phyloP scores from a whole-genome alignment of 805 yeast genomes.

The Saccharomycopsis capsularis region DNA sequence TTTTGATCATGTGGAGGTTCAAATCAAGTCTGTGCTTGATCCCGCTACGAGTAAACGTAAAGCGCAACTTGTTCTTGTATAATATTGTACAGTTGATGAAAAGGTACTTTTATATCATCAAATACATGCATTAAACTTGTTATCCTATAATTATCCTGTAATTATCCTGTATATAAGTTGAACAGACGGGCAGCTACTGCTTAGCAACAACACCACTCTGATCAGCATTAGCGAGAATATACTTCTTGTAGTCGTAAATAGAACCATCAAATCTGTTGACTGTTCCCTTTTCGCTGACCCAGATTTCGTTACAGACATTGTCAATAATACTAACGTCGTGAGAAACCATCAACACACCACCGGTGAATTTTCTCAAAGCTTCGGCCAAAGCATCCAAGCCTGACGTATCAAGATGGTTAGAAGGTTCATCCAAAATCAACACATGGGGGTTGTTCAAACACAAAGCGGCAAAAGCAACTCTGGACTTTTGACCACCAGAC shows the following conservation, averaged over 20 bases:
- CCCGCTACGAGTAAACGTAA: conserved; percentile 88
- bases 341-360: conserved; percentile 96
- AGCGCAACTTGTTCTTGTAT: conserved; percentile 58
- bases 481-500: conserved; percentile 97
- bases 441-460: conserved; percentile 89
- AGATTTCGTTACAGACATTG: conserved; percentile 84
- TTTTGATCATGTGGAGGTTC: conserved; percentile 81
- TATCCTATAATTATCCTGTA: background rate
- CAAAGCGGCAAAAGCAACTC: conserved; percentile 96
- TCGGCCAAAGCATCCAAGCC: conserved; percentile 94
- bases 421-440: conserved; percentile 91
- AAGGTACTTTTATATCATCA: background rate
- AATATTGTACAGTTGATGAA: background rate
- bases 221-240: conserved; percentile 72
- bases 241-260: conserved; percentile 84
- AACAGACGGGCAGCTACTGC: conserved; percentile 40
- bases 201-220: conserved; percentile 84
- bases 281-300: conserved; percentile 87
- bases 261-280: conserved; percentile 74
- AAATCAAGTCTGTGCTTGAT: conserved; percentile 74
- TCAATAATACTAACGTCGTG: conserved; percentile 93
- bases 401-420: conserved; percentile 95
- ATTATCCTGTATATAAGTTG: background rate
- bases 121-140: too few relatives aligned
- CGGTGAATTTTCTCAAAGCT: conserved; percentile 80